These are phyloP conservation scores for Monosporascus sp. DNA, from an alignment of 2,329 filamentous ascomycete genomes.

Conservation along the genomic window DNA sequence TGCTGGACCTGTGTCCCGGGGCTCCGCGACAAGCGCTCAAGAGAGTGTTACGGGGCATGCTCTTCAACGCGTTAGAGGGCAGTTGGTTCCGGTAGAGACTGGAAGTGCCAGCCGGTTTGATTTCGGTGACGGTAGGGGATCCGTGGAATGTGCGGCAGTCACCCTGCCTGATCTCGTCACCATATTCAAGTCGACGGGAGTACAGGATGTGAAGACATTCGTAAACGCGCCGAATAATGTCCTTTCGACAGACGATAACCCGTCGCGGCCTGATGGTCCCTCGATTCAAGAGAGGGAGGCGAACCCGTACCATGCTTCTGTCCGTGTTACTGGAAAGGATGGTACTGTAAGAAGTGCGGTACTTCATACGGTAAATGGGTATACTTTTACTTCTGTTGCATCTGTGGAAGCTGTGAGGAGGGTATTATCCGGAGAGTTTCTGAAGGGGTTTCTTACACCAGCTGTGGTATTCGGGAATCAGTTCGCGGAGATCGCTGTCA, in stretches of 20 bases:
- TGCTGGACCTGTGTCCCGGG: constrained; percentile 13
- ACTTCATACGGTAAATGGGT: constrained; percentile 16
- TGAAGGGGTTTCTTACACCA: constrained; percentile 14
- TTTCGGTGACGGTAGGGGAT: constrained; percentile 14
- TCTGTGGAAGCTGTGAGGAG: constrained; percentile 11
- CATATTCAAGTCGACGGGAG: constrained; percentile 9
- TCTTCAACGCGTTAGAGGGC: constrained; percentile 1
- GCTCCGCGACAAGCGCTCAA: constrained; percentile 9
- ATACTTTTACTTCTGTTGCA: constrained; percentile 13
- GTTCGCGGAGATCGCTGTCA: constrained; percentile 5
- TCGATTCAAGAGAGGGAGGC: constrained; percentile 7
- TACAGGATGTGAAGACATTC: constrained; percentile 12
- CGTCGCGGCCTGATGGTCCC: constrained; percentile 10
- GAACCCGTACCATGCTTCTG: constrained; percentile 15
- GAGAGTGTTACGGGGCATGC: constrained; percentile 1
- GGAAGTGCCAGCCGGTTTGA: constrained; percentile 7
- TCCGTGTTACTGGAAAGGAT: constrained; percentile 4
- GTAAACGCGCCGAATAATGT: constrained; percentile 1
- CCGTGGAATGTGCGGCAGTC: constrained; percentile 10
- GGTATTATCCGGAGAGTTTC: constrained; percentile 7
- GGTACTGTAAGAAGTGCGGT: constrained; percentile 3
- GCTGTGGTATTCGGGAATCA: constrained; percentile 9
- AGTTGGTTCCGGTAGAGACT: not conserved
- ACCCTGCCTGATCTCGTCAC: constrained; percentile 18
- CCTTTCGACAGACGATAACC: constrained; percentile 4